A percentile compares a stretch with the other conserved stretches of the same genome.
These are phyloP conservation scores for Schizosaccharomyces cryophilus DNA, from an alignment of 805 yeast species.

Conservation along the genomic window DNA sequence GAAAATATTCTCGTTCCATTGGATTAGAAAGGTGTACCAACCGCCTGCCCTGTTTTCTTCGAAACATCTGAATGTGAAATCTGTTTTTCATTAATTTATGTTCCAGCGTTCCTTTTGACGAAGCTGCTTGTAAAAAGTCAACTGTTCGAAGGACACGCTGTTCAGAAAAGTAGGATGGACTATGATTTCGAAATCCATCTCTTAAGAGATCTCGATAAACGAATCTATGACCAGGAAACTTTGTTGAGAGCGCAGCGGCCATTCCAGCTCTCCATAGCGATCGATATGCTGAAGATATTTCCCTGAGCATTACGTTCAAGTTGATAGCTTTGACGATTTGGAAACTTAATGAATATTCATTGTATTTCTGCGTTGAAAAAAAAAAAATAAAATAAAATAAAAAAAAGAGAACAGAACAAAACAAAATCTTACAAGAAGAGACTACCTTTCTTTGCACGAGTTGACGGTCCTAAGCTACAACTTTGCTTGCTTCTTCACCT, in stretches of 20 bases:
- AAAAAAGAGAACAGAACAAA: no score
- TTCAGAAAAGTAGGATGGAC: not conserved
- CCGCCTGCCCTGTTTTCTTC: not conserved
- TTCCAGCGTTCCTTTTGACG: not conserved
- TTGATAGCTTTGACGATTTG: no score
- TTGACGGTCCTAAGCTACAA: no score
- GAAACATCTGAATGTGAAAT: not conserved
- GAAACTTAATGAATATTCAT: no score
- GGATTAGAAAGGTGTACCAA: not conserved
- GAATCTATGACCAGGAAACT: not conserved
- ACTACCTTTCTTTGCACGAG: no score
- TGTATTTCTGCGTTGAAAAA: no score
- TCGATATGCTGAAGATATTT: not conserved
- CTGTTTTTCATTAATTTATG: not conserved
- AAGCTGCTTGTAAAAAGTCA: not conserved
- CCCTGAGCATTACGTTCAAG: not conserved
- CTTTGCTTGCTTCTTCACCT: no score
- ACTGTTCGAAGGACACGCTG: not conserved
- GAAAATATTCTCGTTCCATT: not conserved
- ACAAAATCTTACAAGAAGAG: no score
- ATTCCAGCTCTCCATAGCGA: not conserved
- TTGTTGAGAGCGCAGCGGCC: not conserved
- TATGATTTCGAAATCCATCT: not conserved
- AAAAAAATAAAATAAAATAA: no score
- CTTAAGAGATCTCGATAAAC: not conserved